A percentile compares a stretch with the other conserved stretches of the same genome.
Evolutionary conservation across 768 basidiomycete species (phyloP).

Genomic region (Leccinum obscurum): DNA sequence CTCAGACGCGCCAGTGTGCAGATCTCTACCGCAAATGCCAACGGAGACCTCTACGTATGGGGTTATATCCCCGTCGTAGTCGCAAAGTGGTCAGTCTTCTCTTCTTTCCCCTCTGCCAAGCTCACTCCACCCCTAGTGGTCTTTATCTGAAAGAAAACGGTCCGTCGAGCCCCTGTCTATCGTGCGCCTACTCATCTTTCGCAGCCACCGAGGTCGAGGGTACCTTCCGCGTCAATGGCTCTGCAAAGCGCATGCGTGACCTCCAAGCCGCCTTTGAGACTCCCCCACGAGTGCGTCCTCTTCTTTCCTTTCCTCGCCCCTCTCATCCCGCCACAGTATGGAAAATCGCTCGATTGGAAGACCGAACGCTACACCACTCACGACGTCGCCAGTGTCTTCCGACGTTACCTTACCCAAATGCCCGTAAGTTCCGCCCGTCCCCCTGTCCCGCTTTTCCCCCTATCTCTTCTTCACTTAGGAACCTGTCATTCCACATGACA

Average conservation of each 20-base stretch:
- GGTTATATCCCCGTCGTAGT: slow-evolving; percentile 97
- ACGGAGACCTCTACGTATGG: slow-evolving; percentile 86
- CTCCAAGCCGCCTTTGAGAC: slow-evolving; percentile 89
- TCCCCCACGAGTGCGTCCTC: slow-evolving; percentile 69
- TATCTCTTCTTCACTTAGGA: slow-evolving; percentile 53
- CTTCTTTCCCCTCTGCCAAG: background rate
- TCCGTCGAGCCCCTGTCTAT: slow-evolving; percentile 31
- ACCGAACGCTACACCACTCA: slow-evolving; percentile 86
- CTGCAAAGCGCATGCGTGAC: slow-evolving; percentile 92
- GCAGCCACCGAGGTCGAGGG: slow-evolving; percentile 89
- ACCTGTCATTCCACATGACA: slow-evolving; percentile 88
- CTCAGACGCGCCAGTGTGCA: slow-evolving; percentile 88
- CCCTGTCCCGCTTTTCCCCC: background rate
- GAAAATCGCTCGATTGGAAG: slow-evolving; percentile 92
- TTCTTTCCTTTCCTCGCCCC: background rate
- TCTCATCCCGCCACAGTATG: slow-evolving; percentile 59
- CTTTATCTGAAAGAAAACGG: slow-evolving; percentile 94
- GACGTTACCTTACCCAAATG: slow-evolving; percentile 95
- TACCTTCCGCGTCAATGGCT: slow-evolving; percentile 95
- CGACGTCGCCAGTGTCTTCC: slow-evolving; percentile 95
- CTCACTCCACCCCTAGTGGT: slow-evolving; percentile 52
- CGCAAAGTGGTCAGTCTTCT: slow-evolving; percentile 79
- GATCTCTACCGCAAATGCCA: slow-evolving; percentile 84
- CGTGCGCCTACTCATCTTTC: background rate
- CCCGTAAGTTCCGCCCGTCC: slow-evolving; percentile 60